Evolutionary conservation across 2,329 filamentous ascomycete species (phyloP).

Genomic region (Cercospora brassicicola): DNA sequence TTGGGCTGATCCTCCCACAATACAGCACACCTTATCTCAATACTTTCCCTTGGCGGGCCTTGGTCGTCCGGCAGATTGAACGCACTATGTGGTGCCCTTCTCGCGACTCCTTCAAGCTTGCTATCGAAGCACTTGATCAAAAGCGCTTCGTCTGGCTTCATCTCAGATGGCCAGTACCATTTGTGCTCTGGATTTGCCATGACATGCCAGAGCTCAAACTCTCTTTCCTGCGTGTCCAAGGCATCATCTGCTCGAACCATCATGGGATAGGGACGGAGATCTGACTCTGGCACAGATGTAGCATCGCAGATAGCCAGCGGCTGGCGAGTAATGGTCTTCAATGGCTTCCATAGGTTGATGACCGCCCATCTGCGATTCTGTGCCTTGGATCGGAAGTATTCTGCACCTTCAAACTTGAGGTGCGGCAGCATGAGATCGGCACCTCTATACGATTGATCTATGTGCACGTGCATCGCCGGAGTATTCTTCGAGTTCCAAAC

Average conservation of each 20-base stretch:
- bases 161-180: conserved; percentile 22
- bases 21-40: conserved; percentile 24
- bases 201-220: conserved; percentile 12
- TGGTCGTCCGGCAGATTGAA: conserved; percentile 13
- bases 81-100: conserved; percentile 17
- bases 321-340: conserved; percentile 19
- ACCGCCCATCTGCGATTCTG: conserved; percentile 16
- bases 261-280: conserved; percentile 4
- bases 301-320: conserved; percentile 22
- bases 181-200: conserved; percentile 15
- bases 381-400: neutral
- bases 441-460: conserved; percentile 14
- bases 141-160: conserved; percentile 23
- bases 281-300: conserved; percentile 11
- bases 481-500: neutral
- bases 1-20: conserved; percentile 21
- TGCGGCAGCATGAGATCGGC: conserved; percentile 3
- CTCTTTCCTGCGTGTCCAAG: neutral
- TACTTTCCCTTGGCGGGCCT: conserved; percentile 22
- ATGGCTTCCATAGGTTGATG: conserved; percentile 27
- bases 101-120: conserved; percentile 19
- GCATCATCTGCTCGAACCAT: neutral
- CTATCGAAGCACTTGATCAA: conserved; percentile 25
- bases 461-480: conserved; percentile 9
- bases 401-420: neutral